A percentile compares a stretch with the other conserved stretches of the same genome.
Conservation (phyloP, 2,329 filamentous ascomycete genomes). For the Monosporascus sp. region DNA sequence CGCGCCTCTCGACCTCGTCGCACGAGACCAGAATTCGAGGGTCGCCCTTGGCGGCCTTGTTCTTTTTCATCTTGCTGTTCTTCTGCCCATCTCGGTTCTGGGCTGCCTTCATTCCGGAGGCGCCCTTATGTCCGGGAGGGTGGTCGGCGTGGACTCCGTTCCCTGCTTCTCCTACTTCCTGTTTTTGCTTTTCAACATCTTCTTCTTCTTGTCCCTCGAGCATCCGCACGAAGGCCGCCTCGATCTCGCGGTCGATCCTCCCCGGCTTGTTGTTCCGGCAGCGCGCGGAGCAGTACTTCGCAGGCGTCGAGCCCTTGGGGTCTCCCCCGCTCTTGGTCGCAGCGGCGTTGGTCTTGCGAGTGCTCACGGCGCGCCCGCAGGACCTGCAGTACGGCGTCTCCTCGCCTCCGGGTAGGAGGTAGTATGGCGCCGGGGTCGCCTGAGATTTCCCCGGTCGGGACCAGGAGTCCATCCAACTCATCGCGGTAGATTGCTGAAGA, state of each 20-base stretch:
- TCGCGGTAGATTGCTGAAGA: conserved; percentile 9
- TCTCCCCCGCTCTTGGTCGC: background rate
- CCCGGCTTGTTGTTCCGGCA: conserved; percentile 48
- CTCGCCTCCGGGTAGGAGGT: conserved; percentile 41
- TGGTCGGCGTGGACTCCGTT: background rate
- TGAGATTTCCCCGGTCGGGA: conserved; percentile 33
- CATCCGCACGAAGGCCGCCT: conserved; percentile 39
- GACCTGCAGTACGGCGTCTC: conserved; percentile 49
- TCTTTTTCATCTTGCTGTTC: conserved; percentile 15
- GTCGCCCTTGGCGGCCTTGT: conserved; percentile 42
- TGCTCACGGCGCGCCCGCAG: conserved; percentile 50
- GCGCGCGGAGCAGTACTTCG: conserved; percentile 52
- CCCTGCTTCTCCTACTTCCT: conserved; percentile 1
- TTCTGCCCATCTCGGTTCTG: no score
- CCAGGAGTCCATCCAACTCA: conserved; percentile 40
- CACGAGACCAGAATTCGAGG: conserved; percentile 42
- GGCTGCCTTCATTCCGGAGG: no score
- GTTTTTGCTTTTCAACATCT: background rate
- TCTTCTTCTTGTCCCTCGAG: conserved; percentile 12
- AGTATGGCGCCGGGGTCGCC: conserved; percentile 46
- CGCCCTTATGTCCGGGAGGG: background rate
- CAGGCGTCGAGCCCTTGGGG: background rate
- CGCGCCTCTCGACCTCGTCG: conserved; percentile 40
- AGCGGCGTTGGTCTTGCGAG: conserved; percentile 24
- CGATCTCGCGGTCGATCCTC: conserved; percentile 45